phyloP scores from a whole-genome alignment of 192 early-diverging fungal genomes.

The Rhizoclosmatium globosum region DNA sequence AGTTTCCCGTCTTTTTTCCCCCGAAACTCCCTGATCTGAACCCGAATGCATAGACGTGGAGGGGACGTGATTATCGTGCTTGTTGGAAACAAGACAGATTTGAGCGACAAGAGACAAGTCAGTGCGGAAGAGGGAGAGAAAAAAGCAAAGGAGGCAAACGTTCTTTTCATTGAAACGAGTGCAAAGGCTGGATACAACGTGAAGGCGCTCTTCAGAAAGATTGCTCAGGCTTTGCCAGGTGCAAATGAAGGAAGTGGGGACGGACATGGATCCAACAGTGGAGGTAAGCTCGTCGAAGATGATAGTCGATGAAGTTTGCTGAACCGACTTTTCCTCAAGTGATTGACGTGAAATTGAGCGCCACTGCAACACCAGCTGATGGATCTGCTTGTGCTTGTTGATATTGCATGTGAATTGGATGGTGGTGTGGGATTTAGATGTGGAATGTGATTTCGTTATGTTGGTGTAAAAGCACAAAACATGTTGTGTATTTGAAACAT shows the following conservation, averaged over 20 bases:
- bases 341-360: slow-evolving; percentile 60
- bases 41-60: slow-evolving; percentile 64
- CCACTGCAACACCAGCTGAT: slow-evolving; percentile 39
- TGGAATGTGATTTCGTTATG: neutral
- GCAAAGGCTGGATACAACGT: slow-evolving; percentile 99
- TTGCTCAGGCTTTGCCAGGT: slow-evolving; percentile 91
- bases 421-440: neutral
- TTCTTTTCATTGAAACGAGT: slow-evolving; percentile 99
- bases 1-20: neutral
- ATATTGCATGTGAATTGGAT: neutral
- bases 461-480: too few relatives aligned
- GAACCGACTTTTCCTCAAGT: slow-evolving; percentile 34
- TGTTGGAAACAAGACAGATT: slow-evolving; percentile 99
- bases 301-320: neutral
- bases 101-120: slow-evolving; percentile 95
- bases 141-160: slow-evolving; percentile 94
- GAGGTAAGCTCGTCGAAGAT: slow-evolving; percentile 19
- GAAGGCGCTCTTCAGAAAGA: slow-evolving; percentile 96
- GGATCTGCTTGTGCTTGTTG: slow-evolving; percentile 59
- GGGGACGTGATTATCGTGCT: slow-evolving; percentile 98
- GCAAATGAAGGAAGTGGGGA: slow-evolving; percentile 62
- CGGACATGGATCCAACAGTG: slow-evolving; percentile 24
- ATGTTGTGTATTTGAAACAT: too few relatives aligned
- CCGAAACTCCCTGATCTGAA: neutral
- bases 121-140: slow-evolving; percentile 97